A percentile compares a stretch with the other conserved stretches of the same genome.
These are phyloP conservation scores for Oxalis stricta DNA, from an alignment of 441 rosid genomes.

Conservation along the genomic window DNA sequence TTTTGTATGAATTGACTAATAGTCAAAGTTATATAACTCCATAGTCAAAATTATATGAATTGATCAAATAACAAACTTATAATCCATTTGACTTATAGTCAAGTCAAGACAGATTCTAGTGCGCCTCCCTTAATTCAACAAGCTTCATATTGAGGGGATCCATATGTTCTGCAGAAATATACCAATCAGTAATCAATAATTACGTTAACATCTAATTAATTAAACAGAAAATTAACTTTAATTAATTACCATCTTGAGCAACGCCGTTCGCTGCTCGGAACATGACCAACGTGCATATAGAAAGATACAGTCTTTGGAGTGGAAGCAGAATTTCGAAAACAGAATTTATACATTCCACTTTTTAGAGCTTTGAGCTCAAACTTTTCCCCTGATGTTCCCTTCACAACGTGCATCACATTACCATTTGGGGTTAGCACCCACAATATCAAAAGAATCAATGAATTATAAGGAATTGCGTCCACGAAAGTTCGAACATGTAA, in stretches of 20 bases:
- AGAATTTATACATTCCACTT: conserved; percentile 85
- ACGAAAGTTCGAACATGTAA: no score
- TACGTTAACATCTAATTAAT: background rate
- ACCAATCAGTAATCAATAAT: background rate
- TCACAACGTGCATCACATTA: conserved; percentile 35
- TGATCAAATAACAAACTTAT: conserved; percentile 73
- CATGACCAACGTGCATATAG: conserved; percentile 86
- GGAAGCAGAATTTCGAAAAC: conserved; percentile 81
- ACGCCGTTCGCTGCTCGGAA: conserved; percentile 74
- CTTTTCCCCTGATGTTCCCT: conserved; percentile 87
- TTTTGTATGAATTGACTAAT: no score
- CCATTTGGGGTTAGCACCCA: conserved; percentile 76
- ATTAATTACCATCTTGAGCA: conserved; percentile 71
- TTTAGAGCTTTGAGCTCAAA: conserved; percentile 75
- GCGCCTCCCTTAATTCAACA: conserved; percentile 87
- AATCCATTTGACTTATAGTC: conserved; percentile 75
- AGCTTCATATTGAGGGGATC: conserved; percentile 81
- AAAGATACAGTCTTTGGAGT: conserved; percentile 89
- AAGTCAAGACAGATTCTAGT: conserved; percentile 73
- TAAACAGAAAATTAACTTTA: background rate
- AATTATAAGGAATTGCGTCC: no score
- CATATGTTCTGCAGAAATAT: conserved; percentile 63
- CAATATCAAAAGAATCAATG: no score
- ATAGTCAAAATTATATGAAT: conserved; percentile 46
- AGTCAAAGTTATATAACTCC: no score